Conservation (phyloP, 148 eudicot genomes). For the Amaranthus hypochondriacus region DNA sequence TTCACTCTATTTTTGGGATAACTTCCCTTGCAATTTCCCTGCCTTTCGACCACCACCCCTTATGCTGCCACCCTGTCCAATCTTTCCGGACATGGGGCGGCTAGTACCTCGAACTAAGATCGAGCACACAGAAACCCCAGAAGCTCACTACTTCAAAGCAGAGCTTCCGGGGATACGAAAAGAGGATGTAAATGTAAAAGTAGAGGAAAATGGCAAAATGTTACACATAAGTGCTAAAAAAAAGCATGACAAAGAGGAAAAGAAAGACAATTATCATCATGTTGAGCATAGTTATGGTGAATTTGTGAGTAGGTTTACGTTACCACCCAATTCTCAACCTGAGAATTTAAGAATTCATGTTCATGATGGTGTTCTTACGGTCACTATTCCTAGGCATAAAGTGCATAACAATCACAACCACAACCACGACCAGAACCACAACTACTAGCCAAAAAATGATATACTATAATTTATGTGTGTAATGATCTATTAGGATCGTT, state of each 20-base stretch:
- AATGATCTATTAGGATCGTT: too few species aligned
- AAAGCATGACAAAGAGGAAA: conserved; percentile 32
- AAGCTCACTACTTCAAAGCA: conserved; percentile 34
- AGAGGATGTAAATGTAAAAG: conserved; percentile 39
- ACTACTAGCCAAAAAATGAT: background rate
- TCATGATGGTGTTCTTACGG: conserved; percentile 30
- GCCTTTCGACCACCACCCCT: conserved; percentile 6
- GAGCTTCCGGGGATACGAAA: conserved; percentile 33
- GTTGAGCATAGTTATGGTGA: conserved; percentile 30
- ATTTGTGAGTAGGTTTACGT: conserved; percentile 32
- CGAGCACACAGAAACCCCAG: conserved; percentile 37
- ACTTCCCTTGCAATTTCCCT: conserved; percentile 17
- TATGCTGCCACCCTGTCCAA: conserved; percentile 9
- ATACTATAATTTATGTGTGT: too few species aligned
- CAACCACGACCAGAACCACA: background rate
- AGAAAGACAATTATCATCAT: conserved; percentile 29
- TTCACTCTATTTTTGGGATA: conserved; percentile 35
- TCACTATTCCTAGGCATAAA: conserved; percentile 27
- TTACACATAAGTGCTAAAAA: conserved; percentile 34
- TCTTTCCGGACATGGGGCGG: background rate
- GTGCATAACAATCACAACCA: background rate
- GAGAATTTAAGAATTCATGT: conserved; percentile 26
- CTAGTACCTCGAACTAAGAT: conserved; percentile 18
- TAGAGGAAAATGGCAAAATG: conserved; percentile 25
- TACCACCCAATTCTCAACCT: conserved; percentile 31